Conservation (phyloP, 1,284 basidiomycete species). For the Puccinia novopanici region DNA sequence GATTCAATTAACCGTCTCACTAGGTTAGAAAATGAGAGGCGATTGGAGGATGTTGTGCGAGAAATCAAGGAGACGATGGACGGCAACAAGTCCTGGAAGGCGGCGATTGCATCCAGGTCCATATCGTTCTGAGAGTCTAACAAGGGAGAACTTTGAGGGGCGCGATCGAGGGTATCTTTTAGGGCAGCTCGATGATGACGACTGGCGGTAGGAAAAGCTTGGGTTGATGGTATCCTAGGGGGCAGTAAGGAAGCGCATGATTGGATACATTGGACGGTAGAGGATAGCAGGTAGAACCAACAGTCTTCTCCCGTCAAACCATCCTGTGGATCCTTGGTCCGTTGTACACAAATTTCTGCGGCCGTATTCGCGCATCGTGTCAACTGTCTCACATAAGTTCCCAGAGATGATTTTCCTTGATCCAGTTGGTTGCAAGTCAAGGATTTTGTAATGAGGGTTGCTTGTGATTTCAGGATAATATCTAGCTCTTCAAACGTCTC, state of each 20-base stretch:
- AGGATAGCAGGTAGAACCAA: constrained; percentile 82
- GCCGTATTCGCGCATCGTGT: constrained; percentile 52
- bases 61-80: constrained; percentile 83
- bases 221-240: neutral
- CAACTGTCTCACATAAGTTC: constrained; percentile 56
- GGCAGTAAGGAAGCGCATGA: constrained; percentile 62
- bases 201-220: neutral
- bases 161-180: neutral
- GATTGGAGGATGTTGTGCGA: constrained; percentile 71
- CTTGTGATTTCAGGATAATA: constrained; percentile 65
- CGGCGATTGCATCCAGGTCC: constrained; percentile 62
- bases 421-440: constrained; percentile 56
- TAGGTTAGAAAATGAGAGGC: constrained; percentile 82
- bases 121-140: constrained; percentile 16
- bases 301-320: constrained; percentile 73
- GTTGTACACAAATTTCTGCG: constrained; percentile 53
- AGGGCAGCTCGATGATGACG: constrained; percentile 1
- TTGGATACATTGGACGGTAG: constrained; percentile 78
- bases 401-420: neutral
- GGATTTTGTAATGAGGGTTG: constrained; percentile 57
- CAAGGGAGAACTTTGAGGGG: neutral
- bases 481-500: constrained; percentile 72
- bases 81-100: constrained; percentile 75
- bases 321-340: constrained; percentile 44
- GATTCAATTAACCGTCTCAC: constrained; percentile 82